Base-by-base conservation (phyloP, 2,329 filamentous ascomycete genomes). In the Triangularia verruculosa region DNA sequence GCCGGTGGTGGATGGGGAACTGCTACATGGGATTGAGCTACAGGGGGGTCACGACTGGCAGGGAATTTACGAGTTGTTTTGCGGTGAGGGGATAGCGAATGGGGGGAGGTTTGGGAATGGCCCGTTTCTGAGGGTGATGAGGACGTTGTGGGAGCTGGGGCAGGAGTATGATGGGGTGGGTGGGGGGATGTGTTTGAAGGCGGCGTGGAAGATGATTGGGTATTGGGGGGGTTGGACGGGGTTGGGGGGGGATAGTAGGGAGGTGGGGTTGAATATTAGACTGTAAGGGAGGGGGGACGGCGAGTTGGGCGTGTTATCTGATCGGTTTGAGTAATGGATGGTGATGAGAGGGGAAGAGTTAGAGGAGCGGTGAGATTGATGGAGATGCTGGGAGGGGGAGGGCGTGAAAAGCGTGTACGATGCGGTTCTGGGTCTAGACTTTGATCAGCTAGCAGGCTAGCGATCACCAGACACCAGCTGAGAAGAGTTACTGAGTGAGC, bases 181-280 rank as follows among this genome's bases (percentile, higher is more conserved):
- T 57, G 60, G 65, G 51, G 53, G 25, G 52, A 32, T 64, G 1
- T 68, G 68, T 53, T 27, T 66, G 2, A 56, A 64, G 34, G 70
- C 68, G 9, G 69, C 64, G 1, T 69, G 64, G 66, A 72, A 72
- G 62, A 32, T 72, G 55, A 34, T 62, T 8, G 32, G 15, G 2
- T 62, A 72, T 20, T 72, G 71, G 70, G 13, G 59, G 25, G 59
- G 59, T 4, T 72, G 70, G 71, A 68, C 68, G 1, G 71, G 70
- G 13, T 25, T 67, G 28, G 71, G 68, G 13, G 39, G 53, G 20
- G 63, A 63, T 15, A 34, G 66, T 5, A 47, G 39, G 11, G 71
- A 69, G 47, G 61, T 55, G n/a, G 60, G 61, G 20, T 61, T 72
- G 39, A 71, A 72, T 57, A 69, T 71, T 25, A 64, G 69, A 27